Percentiles rank a stretch among this genome's conserved stretches.
These are phyloP conservation scores for Vigna mungo DNA, from an alignment of 306 rosid genomes.

Conservation along the genomic window DNA sequence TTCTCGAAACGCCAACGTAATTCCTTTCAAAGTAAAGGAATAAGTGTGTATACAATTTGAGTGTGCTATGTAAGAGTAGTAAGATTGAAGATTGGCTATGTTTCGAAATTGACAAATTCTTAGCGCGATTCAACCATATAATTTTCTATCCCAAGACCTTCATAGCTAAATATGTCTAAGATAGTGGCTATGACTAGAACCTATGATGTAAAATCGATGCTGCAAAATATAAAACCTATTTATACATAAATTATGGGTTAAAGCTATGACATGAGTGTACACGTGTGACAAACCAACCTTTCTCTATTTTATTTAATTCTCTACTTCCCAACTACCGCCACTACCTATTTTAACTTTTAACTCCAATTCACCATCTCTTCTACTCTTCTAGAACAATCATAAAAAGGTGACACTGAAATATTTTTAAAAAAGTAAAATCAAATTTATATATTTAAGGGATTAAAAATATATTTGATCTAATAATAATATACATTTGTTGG, in stretches of 20 bases:
- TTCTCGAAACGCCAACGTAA: no score
- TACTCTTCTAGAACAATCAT: slow-evolving; percentile 14
- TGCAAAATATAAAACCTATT: slow-evolving; percentile 6
- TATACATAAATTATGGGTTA: background rate
- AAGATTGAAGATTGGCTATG: slow-evolving; percentile 25
- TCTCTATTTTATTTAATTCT: slow-evolving; percentile 30
- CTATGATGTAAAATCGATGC: slow-evolving; percentile 35
- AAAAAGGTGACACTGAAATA: no score
- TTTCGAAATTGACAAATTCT: slow-evolving; percentile 31
- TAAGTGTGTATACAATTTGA: no score
- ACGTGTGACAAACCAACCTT: slow-evolving; percentile 22
- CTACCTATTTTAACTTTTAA: slow-evolving; percentile 15
- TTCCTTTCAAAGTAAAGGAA: no score
- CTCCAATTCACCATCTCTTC: background rate
- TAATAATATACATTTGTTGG: background rate
- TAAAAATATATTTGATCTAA: background rate
- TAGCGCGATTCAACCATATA: background rate
- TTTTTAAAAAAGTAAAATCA: no score
- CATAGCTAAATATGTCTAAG: slow-evolving; percentile 29
- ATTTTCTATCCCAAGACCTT: background rate
- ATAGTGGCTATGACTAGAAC: slow-evolving; percentile 32
- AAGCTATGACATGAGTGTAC: slow-evolving; percentile 13
- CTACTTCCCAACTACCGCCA: slow-evolving; percentile 36
- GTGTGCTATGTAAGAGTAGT: no score
- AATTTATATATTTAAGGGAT: background rate